Percentiles rank a stretch among this genome's conserved stretches.
Conservation (phyloP, 768 basidiomycete genomes). For the Lentinula guzmanii region DNA sequence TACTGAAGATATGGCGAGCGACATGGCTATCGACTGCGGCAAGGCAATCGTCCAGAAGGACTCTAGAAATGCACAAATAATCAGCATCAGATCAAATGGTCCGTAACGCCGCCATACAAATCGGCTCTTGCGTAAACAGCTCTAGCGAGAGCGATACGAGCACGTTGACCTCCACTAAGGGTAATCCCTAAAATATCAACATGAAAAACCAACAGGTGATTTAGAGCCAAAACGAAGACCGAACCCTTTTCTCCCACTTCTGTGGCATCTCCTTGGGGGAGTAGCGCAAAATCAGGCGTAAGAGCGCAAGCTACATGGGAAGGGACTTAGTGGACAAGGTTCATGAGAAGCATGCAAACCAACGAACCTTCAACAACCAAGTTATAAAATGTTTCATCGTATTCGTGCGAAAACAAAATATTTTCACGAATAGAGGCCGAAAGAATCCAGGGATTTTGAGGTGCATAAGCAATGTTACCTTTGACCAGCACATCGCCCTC, state of each 20-base stretch:
- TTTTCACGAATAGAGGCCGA: constrained; percentile 85
- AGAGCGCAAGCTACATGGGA: constrained; percentile 70
- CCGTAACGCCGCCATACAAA: constrained; percentile 39
- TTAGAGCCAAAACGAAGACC: constrained; percentile 8
- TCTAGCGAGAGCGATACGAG: constrained; percentile 77
- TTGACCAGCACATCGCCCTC: constrained; percentile 68
- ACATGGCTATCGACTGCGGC: constrained; percentile 86
- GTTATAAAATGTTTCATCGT: constrained; percentile 80
- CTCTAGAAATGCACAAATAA: constrained; percentile 24
- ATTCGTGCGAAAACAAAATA: constrained; percentile 87
- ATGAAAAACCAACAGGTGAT: not conserved
- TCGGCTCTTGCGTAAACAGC: constrained; percentile 92
- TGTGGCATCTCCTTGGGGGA: constrained; percentile 79
- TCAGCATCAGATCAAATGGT: not conserved
- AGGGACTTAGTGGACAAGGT: not conserved
- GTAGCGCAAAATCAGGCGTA: constrained; percentile 67
- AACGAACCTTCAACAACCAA: constrained; percentile 68
- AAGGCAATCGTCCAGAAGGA: constrained; percentile 87
- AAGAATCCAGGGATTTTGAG: constrained; percentile 88
- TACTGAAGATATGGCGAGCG: constrained; percentile 80
- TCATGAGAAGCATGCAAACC: not conserved
- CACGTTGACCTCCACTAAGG: constrained; percentile 82
- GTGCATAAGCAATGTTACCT: constrained; percentile 76
- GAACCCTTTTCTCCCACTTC: constrained; percentile 82
- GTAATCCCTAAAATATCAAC: constrained; percentile 10